Evolutionary conservation across 2,329 filamentous ascomycete species (phyloP), one percentile per base, ranked within the genome.

Genomic region (Hymenotorrendiella dingleyae): DNA sequence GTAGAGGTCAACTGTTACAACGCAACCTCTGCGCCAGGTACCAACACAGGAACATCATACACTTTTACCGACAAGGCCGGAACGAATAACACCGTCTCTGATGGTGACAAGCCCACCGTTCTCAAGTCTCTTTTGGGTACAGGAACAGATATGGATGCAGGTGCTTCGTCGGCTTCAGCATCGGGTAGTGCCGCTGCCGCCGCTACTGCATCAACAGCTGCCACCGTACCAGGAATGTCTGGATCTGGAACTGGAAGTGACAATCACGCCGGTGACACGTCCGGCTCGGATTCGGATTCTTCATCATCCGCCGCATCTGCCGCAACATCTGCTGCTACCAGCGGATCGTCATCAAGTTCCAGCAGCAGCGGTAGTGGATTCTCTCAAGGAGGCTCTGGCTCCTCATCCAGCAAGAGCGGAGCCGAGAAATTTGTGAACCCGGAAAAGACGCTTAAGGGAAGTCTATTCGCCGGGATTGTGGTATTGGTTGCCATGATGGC

Each of bases 1-100:
- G 78, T 98, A 46, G 74, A 71, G n/a, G 80, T 97, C 26, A 69
- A 89, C 54, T 98, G 93, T 80, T 97, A 86, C 72, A 75, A 90
- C 54, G 71, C 75, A 24, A 63, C 67, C 42, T 65, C 53, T 14
- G 58, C 62, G 0, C 80, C 87, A 3, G 93, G 91, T 22, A 73
- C 76, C 17, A 84, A 80, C 64, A 78, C 73, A 42, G 77, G 78
- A 51, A 75, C 71, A 53, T 82, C 82, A 19, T 98, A 97, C 73
- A 76, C 80, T 53, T 95, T 86, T 72, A 82, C 75, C 48, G 70
- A 78, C 57, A 57, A 62, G 17, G 64, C 65, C 1, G 86, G 74
- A 43, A 83, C 84, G 45, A 91, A 95, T 68, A 69, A 84, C 64
- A 86, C 87, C 1, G 76, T 97, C 45, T 67, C 80, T 40, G 82